phyloP scores from a whole-genome alignment of 352 stramenopile genomes.

The Saprolegnia parasitica region DNA sequence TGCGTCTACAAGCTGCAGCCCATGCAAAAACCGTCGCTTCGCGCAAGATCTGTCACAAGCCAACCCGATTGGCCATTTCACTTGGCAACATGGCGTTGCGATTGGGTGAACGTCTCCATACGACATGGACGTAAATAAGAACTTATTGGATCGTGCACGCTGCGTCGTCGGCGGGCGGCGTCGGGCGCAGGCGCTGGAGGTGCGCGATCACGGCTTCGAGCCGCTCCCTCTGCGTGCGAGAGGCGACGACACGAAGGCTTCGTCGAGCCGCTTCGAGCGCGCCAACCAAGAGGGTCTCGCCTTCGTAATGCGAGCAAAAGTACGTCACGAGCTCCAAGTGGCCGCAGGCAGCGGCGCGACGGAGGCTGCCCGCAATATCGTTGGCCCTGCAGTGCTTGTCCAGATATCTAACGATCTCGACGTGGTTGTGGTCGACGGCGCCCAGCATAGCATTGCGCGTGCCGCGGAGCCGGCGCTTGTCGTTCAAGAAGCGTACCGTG shows the following conservation, averaged over 20 bases:
- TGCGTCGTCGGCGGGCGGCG: neutral
- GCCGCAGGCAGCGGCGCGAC: neutral
- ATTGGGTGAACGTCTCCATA: no score
- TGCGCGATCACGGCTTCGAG: neutral
- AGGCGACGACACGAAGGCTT: neutral
- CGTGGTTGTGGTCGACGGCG: neutral
- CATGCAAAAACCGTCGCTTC: no score
- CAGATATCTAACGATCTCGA: neutral
- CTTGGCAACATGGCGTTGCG: no score
- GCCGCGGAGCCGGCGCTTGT: neutral
- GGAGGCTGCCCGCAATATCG: conserved; percentile 1
- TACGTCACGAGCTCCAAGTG: neutral
- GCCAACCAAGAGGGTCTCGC: neutral
- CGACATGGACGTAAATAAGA: neutral
- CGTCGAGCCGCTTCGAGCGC: neutral
- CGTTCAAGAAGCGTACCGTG: neutral
- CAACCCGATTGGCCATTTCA: no score
- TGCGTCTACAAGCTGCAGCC: no score
- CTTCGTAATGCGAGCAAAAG: neutral
- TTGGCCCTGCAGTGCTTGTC: neutral
- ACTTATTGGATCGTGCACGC: neutral
- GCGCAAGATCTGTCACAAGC: no score
- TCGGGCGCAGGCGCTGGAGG: neutral
- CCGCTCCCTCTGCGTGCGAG: neutral
- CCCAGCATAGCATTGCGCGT: neutral